Evolutionary conservation across 257 asterid species (phyloP), one percentile per base, ranked within the genome.

Genomic region (Fraxinus quadrangulata): DNA sequence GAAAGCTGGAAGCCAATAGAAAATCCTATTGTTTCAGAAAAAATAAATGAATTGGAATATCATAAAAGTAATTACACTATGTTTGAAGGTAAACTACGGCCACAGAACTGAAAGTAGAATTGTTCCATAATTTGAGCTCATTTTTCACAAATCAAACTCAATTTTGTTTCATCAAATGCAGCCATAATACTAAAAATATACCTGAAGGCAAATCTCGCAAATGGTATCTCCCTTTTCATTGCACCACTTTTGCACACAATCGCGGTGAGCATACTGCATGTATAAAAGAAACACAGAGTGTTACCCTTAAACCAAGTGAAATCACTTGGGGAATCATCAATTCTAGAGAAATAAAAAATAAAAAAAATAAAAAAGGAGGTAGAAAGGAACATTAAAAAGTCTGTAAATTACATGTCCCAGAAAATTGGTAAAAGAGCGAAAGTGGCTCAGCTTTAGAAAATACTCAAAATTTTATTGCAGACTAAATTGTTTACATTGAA

Each of bases 131-230:
- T 54, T 19, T 54, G 26, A 54, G 65, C 65, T 19, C 12, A n/a
- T 5, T 19, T 54, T 70, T 37, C 26, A 70, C 3, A 70, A 70
- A 19, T 70, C 51, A 70, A 54, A 33, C 17, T 54, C 5, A n/a
- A 28, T n/a, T 63, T 66, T 70, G 75, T 37, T 56, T 28, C 33
- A 0, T 12, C 68, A 79, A 23, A 76, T 40, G 72, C 72, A 19
- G 13, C 67, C 49, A 14, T 17, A 66, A 74, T 54, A 59, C 73
- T 9, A 14, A 74, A 71, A 47, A 45, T 40, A 30, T 49, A 92
- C 97, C 96, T 92, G 95, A 79, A 69, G 87, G 83, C 98, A 94
- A 80, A 94, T 94, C 86, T 94, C 98, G 67, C 98, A 94, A 71
- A 75, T 79, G 14, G 92, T 92, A 83, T 94, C 90, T n/a, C 98